phyloP scores from a whole-genome alignment of 306 rosid genomes.

The Glycine soja region DNA sequence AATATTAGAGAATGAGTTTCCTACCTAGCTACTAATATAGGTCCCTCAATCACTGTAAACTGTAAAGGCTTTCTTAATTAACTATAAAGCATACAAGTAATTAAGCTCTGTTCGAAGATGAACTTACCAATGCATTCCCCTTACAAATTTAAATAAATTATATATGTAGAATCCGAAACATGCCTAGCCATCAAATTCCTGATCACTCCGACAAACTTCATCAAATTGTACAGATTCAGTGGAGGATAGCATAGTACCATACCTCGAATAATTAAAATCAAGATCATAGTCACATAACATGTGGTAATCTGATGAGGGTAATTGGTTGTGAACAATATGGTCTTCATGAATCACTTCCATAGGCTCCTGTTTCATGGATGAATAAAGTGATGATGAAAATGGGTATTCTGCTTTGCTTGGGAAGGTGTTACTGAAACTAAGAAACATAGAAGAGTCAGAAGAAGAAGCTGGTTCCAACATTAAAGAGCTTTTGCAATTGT shows the following conservation, averaged over 20 bases:
- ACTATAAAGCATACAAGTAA: background rate
- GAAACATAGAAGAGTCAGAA: slow-evolving; percentile 36
- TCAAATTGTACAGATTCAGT: background rate
- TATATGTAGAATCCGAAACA: background rate
- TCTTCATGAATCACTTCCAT: slow-evolving; percentile 22
- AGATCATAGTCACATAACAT: slow-evolving; percentile 22
- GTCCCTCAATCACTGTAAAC: too few species aligned
- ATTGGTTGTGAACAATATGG: background rate
- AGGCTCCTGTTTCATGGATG: slow-evolving; percentile 24
- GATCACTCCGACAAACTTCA: background rate
- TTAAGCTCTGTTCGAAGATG: background rate
- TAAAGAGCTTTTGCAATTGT: slow-evolving; percentile 49
- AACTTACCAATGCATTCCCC: background rate
- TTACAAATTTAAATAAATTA: background rate
- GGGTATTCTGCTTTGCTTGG: slow-evolving; percentile 16
- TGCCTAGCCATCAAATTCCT: background rate
- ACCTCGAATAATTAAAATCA: slow-evolving; percentile 7
- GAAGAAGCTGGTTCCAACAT: slow-evolving; percentile 37
- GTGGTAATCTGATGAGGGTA: slow-evolving; percentile 17
- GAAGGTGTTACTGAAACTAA: slow-evolving; percentile 40
- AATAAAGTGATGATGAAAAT: background rate
- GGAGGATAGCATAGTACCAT: background rate
- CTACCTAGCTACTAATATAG: too few species aligned
- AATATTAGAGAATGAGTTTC: too few species aligned
- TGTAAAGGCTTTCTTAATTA: background rate